phyloP scores from a whole-genome alignment of 208 protist species.

The Vickermania spadyakhi region DNA sequence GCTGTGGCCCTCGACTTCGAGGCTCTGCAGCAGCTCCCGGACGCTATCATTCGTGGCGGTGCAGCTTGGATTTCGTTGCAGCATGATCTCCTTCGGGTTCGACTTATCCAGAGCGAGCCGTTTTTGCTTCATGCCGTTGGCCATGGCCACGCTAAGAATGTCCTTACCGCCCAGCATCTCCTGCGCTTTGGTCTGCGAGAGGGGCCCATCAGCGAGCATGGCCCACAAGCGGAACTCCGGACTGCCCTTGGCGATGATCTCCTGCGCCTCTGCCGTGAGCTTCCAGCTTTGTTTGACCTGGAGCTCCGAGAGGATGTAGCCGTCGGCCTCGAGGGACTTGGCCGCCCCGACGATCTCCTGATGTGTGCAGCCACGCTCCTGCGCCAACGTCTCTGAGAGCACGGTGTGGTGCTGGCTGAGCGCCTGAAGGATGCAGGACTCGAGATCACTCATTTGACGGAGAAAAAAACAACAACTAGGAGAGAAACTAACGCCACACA shows the following conservation, averaged over 20 bases:
- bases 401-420: conserved; percentile 27
- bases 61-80: conserved; percentile 31
- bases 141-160: conserved; percentile 57
- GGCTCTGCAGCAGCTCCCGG: conserved; percentile 27
- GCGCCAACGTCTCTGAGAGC: conserved; percentile 48
- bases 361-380: conserved; percentile 48
- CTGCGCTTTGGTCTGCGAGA: conserved; percentile 39
- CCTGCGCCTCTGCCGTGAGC: conserved; percentile 69
- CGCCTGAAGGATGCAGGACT: conserved; percentile 29
- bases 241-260: conserved; percentile 74
- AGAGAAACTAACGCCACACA: no score
- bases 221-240: conserved; percentile 83
- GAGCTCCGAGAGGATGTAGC: conserved; percentile 62
- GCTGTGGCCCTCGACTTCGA: conserved; percentile 1
- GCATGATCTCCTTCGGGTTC: conserved; percentile 28
- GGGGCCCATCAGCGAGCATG: conserved; percentile 19
- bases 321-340: conserved; percentile 84
- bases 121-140: conserved; percentile 91
- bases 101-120: conserved; percentile 87
- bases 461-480: no score
- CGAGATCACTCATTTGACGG: no score
- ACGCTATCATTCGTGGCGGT: conserved; percentile 23
- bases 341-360: conserved; percentile 85
- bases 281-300: conserved; percentile 45
- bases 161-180: conserved; percentile 44